Evolutionary conservation across 805 yeast species (phyloP), one percentile per base, ranked within the genome.

Genomic region (Wickerhamiella sergipiensis): DNA sequence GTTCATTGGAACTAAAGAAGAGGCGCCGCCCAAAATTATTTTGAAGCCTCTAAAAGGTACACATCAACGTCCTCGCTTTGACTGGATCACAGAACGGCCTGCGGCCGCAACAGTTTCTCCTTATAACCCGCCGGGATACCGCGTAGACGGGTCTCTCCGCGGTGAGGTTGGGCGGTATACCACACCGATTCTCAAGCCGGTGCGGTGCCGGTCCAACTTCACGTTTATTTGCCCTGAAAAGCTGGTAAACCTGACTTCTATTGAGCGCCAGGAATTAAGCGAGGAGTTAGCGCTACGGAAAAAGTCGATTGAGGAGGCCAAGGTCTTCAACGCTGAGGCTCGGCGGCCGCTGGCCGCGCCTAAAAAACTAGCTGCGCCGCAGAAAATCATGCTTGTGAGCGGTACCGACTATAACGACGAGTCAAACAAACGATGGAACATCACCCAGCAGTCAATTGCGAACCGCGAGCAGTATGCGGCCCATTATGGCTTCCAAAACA

Each of bases 381-480:
- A 36, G 5, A 36, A 40, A 21, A 19, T 40, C 24, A 7, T 40
- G 43, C 43, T 40, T 12, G 2, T 40, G 43, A 18, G 19, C 4
- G 43, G 43, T 13, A 19, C 15, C n/a, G 43, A 40, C 19, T 19
- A 19, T 21, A 13, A 12, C 24, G 24, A 40, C 15, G 6, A 7
- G 2, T 18, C 24, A 6, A 13, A 40, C n/a, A 17, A 2, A 19
- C 24, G 43, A 17, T 18, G 40, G 40, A 36, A 40, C 6, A 3
- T 40, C 15, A 13, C 24, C 18, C 3, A 10, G 23, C 47, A 38
- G 48, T 53, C 54, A 10, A 44, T 55, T 13, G 56, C 55, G 22
- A 65, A 66, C 52, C 58, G 71, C 6, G 53, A 57, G 23, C 64
- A 57, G 46, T 67, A 66, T 48, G 59, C 64, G 47, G 50, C 55